Evolutionary conservation across 768 basidiomycete species (phyloP), one percentile per base, ranked within the genome.

Genomic region (Psilocybe cubensis): DNA sequence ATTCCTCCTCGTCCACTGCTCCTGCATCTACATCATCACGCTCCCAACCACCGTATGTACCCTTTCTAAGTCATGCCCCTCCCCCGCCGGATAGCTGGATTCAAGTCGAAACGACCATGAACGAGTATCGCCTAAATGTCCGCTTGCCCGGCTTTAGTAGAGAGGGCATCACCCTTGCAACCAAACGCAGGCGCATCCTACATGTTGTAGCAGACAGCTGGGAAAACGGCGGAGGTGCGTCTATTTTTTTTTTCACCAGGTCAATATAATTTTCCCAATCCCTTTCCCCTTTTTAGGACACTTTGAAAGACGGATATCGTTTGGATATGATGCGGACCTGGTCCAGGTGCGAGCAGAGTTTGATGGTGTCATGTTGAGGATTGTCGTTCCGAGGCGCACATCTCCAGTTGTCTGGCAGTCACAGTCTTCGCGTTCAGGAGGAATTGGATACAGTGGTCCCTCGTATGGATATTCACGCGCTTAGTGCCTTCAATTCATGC

Each of bases 161-260:
- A 42, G 87, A 91, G 57, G 82, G 82, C 12, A 91, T 91, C 64
- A 91, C 87, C 3, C 77, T 91, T 20, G 83, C 89, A 6, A 87
- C 87, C 8, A 83, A 86, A 66, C 78, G 82, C 52, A 79, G 87
- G 52, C 80, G 88, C 29, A 85, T 90, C 48, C 62, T 91, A 48
- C 89, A 91, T 63, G 76, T 91, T 51, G 85, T 89, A 18, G 89
- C 89, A 6, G 87, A 91, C 67, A 83, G 82, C 10, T 91, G 89
- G 88, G 87, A 84, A 14, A 79, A 76, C 27, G 85, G 82, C 25
- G 88, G 88, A 74, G 78, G 76, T 76, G 18, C 63, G 76, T 55
- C 12, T 40, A 52, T 40, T 41, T 57, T 50, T 51, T 54, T 44
- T 41, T 8, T 35, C 23, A 43, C 47, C 4, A 14, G 33, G 52